phyloP scores from a whole-genome alignment of 1,284 basidiomycete species.

The Afroboletus lepidellus region DNA sequence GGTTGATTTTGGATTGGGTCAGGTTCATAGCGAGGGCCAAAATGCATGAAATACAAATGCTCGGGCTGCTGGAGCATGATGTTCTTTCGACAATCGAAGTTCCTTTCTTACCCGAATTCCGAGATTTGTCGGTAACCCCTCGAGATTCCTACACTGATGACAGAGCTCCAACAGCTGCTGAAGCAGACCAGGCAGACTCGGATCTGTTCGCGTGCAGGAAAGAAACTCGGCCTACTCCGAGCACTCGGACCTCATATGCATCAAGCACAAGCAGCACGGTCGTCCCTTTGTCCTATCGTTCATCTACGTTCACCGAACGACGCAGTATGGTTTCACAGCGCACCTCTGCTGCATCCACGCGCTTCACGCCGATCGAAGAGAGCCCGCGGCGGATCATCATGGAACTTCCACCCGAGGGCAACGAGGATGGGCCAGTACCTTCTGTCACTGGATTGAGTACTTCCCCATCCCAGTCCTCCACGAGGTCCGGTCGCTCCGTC shows the following conservation, averaged over 20 bases:
- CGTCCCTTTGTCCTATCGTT: slow-evolving; percentile 36
- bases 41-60: slow-evolving; percentile 94
- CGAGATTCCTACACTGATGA: slow-evolving; percentile 33
- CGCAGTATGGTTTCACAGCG: slow-evolving; percentile 41
- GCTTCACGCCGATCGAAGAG: slow-evolving; percentile 66
- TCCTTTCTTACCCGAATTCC: slow-evolving; percentile 60
- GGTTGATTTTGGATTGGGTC: slow-evolving; percentile 4
- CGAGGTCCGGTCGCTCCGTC: slow-evolving; percentile 47
- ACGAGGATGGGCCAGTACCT: slow-evolving; percentile 35
- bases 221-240: slow-evolving; percentile 35
- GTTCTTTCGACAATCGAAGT: slow-evolving; percentile 84
- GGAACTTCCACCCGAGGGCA: slow-evolving; percentile 49
- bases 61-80: slow-evolving; percentile 87
- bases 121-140: slow-evolving; percentile 31
- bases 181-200: slow-evolving; percentile 70
- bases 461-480: slow-evolving; percentile 72
- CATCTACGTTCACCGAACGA: slow-evolving; percentile 35
- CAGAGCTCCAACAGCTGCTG: slow-evolving; percentile 42
- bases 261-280: slow-evolving; percentile 37
- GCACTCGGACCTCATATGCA: slow-evolving; percentile 40
- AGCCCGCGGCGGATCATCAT: slow-evolving; percentile 51
- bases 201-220: slow-evolving; percentile 57
- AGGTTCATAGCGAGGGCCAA: slow-evolving; percentile 88
- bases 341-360: slow-evolving; percentile 42
- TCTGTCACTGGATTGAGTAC: slow-evolving; percentile 40